These are phyloP conservation scores for Suillus discolor DNA, from an alignment of 768 basidiomycete genomes.

Conservation along the genomic window DNA sequence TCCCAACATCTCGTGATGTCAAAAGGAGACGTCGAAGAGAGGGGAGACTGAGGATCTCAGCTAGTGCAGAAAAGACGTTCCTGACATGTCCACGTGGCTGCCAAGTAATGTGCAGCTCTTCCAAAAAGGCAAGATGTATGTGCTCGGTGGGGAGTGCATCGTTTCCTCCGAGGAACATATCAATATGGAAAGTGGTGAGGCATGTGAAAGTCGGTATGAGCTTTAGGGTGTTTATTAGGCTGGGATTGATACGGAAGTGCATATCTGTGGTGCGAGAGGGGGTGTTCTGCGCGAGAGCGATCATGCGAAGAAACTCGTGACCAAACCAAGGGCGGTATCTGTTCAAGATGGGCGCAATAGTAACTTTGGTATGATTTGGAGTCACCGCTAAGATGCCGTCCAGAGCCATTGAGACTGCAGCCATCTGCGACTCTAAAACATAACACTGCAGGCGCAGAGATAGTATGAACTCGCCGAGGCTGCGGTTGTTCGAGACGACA, in stretches of 20 bases:
- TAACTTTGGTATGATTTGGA: neutral
- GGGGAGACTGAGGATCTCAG: neutral
- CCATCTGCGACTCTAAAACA: neutral
- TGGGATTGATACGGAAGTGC: neutral
- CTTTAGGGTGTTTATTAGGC: neutral
- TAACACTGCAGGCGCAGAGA: neutral
- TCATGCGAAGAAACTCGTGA: neutral
- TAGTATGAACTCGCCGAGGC: neutral
- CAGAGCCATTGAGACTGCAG: neutral
- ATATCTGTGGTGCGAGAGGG: neutral
- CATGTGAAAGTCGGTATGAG: neutral
- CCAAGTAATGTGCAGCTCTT: neutral
- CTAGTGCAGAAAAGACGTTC: neutral
- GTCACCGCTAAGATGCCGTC: neutral
- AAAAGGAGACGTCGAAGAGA: neutral
- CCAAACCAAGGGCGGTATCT: neutral
- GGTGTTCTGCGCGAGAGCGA: neutral
- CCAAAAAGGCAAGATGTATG: neutral
- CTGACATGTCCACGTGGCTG: neutral
- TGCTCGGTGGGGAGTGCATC: neutral
- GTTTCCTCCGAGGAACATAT: neutral
- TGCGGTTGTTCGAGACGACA: neutral
- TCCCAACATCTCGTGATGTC: neutral
- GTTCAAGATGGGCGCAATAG: neutral
- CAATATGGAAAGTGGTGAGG: neutral